Base-by-base conservation (phyloP, 768 basidiomycete genomes). In the Xerocomellus chrysenteron region DNA sequence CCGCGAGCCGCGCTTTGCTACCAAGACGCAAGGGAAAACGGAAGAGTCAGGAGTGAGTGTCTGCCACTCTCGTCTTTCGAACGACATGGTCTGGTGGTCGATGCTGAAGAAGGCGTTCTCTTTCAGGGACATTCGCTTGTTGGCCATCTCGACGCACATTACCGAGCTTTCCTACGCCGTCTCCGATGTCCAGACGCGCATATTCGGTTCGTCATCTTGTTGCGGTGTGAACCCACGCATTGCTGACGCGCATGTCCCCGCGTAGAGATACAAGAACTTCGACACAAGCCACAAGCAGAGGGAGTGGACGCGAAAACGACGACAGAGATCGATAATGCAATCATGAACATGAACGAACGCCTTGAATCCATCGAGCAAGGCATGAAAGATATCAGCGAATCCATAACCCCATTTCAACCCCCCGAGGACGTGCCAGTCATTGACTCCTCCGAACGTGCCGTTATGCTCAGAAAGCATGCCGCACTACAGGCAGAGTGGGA, bases 121-220 rank as follows among this genome's bases (percentile, higher is more conserved):
- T 45, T 52, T 49, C 73, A 92, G 89, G 53, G 88, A 92, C 68
- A 77, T 94, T 43, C 87, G 83, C 52, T 68, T 91, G 45, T 75
- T 93, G 40, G 89, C 90, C 39, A 76, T 91, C 64, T 91, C 90
- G 33, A 89, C 90, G 0, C 89, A 88, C 67, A 90, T 94, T 65
- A 93, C 92, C 13, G 92, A 94, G 68, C 80, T 93, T 43, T 90
- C 88, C 5, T 94, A 91, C 68, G 83, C 83, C 61, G 87, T 94
- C 57, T 92, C 90, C 17, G 92, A 94, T 72, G 90, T 94, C 33
- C 90, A 94, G 73, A 91, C 92, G 48, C 87, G 92, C 65, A 92
- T 94, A 70, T 94, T 94, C 65, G 92, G 91, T 92, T 69, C 54
- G 70, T 66, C 21, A 5, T 41, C 39, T 52, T 37, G 49, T 53